Percentiles rank a stretch among this genome's conserved stretches.
These are phyloP conservation scores for Boletales sp. DNA, from an alignment of 768 basidiomycete genomes.

Conservation along the genomic window DNA sequence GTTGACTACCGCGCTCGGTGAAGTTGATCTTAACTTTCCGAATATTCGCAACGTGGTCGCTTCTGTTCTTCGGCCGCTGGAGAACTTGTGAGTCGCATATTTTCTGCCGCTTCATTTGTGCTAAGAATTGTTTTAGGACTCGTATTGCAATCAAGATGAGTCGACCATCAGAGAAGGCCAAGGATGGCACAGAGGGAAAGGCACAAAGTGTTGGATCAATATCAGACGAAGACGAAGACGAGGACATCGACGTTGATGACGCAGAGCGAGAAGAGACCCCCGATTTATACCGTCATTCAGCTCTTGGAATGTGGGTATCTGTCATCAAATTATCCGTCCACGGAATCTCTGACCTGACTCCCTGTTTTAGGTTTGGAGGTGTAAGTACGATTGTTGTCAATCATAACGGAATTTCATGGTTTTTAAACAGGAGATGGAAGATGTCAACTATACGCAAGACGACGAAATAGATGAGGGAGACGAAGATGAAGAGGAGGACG, in stretches of 20 bases:
- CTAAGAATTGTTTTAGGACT: conserved; percentile 49
- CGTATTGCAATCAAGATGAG: conserved; percentile 99
- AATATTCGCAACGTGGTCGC: conserved; percentile 83
- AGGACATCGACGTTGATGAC: conserved; percentile 56
- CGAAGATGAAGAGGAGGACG: conserved; percentile 79
- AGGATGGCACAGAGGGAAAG: conserved; percentile 50
- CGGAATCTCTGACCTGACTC: conserved; percentile 7
- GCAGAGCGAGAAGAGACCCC: conserved; percentile 75
- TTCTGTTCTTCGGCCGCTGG: conserved; percentile 83
- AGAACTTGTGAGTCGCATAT: conserved; percentile 68
- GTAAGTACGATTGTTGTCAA: conserved; percentile 44
- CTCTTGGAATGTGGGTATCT: conserved; percentile 79
- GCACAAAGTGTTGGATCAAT: conserved; percentile 38
- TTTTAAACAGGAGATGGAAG: conserved; percentile 74
- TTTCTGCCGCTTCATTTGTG: neutral
- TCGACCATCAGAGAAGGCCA: conserved; percentile 61
- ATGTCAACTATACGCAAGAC: conserved; percentile 59
- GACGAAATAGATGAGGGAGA: conserved; percentile 81
- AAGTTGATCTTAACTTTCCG: conserved; percentile 95
- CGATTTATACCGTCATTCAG: conserved; percentile 93
- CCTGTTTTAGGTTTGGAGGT: conserved; percentile 58
- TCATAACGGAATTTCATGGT: conserved; percentile 14
- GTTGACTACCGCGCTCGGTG: conserved; percentile 82
- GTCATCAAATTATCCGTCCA: neutral
- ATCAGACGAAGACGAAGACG: conserved; percentile 49